These are phyloP conservation scores for Euphrasia confusa DNA, from an alignment of 257 asterid species.

Conservation along the genomic window DNA sequence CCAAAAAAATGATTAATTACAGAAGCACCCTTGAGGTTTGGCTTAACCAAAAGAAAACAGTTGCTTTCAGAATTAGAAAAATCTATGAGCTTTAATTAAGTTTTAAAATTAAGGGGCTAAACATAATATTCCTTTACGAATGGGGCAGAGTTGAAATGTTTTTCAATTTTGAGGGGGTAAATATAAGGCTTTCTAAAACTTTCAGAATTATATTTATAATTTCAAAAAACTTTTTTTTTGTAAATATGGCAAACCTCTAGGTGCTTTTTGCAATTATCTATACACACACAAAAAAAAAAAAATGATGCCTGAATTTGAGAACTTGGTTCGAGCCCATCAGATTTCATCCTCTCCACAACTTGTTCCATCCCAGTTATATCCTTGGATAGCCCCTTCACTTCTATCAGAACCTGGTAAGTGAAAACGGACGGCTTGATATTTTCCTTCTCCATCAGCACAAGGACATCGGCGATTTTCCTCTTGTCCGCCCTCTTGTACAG, in stretches of 20 bases:
- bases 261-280: too few species aligned
- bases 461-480: constrained; percentile 62
- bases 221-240: neutral
- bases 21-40: too few species aligned
- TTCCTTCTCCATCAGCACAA: constrained; percentile 66
- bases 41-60: too few species aligned
- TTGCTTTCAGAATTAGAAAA: too few species aligned
- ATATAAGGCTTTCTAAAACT: too few species aligned
- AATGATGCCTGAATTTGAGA: constrained; percentile 27
- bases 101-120: too few species aligned
- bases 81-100: neutral
- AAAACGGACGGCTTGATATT: constrained; percentile 46
- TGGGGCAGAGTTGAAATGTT: too few species aligned
- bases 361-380: constrained; percentile 74
- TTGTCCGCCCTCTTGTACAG: constrained; percentile 56
- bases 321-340: constrained; percentile 48
- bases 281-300: neutral
- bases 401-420: constrained; percentile 58
- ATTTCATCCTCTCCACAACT: constrained; percentile 58
- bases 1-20: too few species aligned
- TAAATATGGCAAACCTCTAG: neutral
- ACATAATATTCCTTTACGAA: too few species aligned
- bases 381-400: constrained; percentile 48
- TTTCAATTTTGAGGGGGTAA: too few species aligned
- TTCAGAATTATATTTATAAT: too few species aligned